Evolutionary conservation across 2,329 filamentous ascomycete species (phyloP).

Genomic region (Trichophyton mentagrophytes): DNA sequence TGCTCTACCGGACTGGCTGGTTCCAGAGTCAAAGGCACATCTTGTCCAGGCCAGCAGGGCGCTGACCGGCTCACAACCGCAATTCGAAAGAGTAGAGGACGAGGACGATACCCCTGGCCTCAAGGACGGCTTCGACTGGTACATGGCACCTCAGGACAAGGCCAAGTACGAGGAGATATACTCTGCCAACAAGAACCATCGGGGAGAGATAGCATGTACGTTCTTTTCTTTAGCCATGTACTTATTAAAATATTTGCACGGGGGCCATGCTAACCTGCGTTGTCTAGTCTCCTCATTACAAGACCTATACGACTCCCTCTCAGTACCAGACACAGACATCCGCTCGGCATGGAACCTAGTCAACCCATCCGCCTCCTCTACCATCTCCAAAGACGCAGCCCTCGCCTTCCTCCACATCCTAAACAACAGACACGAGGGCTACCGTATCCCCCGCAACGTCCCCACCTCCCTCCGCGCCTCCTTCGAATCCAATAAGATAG

Average conservation of each 20-base stretch:
- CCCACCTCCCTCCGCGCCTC: conserved; percentile 80
- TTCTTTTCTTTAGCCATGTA: conserved; percentile 10
- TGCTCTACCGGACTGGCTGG: conserved; percentile 83
- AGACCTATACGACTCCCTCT: conserved; percentile 61
- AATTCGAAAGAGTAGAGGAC: conserved; percentile 72
- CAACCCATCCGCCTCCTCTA: conserved; percentile 70
- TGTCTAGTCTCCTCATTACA: conserved; percentile 58
- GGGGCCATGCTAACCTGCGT: not conserved
- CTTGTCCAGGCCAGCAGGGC: conserved; percentile 73
- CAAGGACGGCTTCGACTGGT: conserved; percentile 98
- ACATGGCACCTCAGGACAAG: conserved; percentile 88
- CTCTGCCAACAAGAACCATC: conserved; percentile 73
- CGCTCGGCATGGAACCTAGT: conserved; percentile 94
- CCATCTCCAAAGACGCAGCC: conserved; percentile 87
- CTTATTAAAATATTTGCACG: not conserved
- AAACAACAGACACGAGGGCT: conserved; percentile 90
- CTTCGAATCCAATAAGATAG: conserved; percentile 92
- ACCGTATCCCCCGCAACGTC: conserved; percentile 79
- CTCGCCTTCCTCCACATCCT: conserved; percentile 94
- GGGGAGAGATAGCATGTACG: conserved; percentile 70
- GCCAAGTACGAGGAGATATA: conserved; percentile 96
- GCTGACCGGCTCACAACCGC: conserved; percentile 62
- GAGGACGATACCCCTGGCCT: conserved; percentile 69
- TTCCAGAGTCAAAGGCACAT: conserved; percentile 88
- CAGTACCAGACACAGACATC: conserved; percentile 63